Evolutionary conservation across 768 basidiomycete species (phyloP), one percentile per base, ranked within the genome.

Genomic region (Boletus vinaceobasis): DNA sequence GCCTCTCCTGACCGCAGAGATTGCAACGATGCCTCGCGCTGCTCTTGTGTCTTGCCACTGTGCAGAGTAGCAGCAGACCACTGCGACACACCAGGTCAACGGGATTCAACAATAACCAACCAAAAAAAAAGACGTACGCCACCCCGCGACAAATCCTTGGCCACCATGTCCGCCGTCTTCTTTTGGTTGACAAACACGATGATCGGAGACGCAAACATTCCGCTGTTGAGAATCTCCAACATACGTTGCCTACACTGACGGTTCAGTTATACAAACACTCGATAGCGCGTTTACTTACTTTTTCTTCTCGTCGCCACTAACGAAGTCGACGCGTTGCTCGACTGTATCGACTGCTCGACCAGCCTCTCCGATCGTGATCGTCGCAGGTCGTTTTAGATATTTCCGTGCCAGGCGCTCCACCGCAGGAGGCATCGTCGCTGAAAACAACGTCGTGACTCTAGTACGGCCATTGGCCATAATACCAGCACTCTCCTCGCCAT

Each of bases 101-200:
- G 23, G 17, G 27, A 13, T 49, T 40, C 52, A 7, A 48, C 19
- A 26, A 26, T 11, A 39, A 19, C 40, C 14, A 14, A 37, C 33
- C n/a, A n/a, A n/a, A n/a, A 51, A 26, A 43, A n/a, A 46, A 38
- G 23, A 81, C 90, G 39, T 70, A 95, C 90, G 21, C 91, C 89
- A 38, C 87, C 92, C 49, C 93, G 89, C 46, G 87, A 86, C 2
- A 99, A 77, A 66, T 98, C 95, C 70, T 95, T 95, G 37, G 93
- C 88, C 33, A 99, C 93, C 87, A 94, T 92, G 69, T 99, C 97
- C 48, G 95, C 96, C 13, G 93, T 96, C 80, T 98, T 97, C 80
- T 99, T 99, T 73, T 98, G 95, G 71, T 98, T 98, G 77, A 98
- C 95, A 74, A 98, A 99, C 19, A 94, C 90, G 59, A 99, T 99